Evolutionary conservation across 768 basidiomycete species (phyloP).

Genomic region (Termitomyces sp.): DNA sequence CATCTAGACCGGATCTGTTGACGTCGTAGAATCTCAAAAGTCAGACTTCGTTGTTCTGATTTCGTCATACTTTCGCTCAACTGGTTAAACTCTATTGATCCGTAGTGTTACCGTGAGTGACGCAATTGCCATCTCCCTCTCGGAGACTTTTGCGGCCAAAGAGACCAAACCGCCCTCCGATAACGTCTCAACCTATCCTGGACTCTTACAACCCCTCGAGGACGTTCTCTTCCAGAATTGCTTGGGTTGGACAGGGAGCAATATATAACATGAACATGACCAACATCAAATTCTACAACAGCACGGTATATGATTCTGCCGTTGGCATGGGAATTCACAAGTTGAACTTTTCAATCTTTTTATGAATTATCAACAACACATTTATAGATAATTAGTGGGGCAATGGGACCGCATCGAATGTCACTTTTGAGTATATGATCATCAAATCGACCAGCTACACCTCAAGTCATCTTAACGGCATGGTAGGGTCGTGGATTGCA

Average conservation of each 20-base stretch:
- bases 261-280: constrained; percentile 9
- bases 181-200: constrained; percentile 6
- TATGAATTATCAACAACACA: background rate
- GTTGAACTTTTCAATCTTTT: background rate
- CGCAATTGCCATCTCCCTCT: constrained; percentile 8
- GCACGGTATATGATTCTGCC: constrained; percentile 14
- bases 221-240: constrained; percentile 12
- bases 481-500: constrained; percentile 14
- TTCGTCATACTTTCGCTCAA: background rate
- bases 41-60: background rate
- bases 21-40: constrained; percentile 16
- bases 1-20: constrained; percentile 13
- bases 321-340: constrained; percentile 16
- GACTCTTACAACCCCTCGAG: constrained; percentile 2
- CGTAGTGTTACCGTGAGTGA: constrained; percentile 12
- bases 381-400: constrained; percentile 10
- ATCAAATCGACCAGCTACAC: constrained; percentile 12
- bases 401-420: constrained; percentile 7
- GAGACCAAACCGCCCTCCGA: constrained; percentile 8
- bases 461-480: constrained; percentile 10
- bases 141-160: constrained; percentile 14
- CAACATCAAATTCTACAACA: constrained; percentile 11
- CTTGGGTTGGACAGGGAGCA: constrained; percentile 15
- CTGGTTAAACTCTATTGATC: background rate
- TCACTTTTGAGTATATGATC: constrained; percentile 14